phyloP scores from a whole-genome alignment of 495 filamentous ascomycete genomes.

The Tetracladium setigerum region DNA sequence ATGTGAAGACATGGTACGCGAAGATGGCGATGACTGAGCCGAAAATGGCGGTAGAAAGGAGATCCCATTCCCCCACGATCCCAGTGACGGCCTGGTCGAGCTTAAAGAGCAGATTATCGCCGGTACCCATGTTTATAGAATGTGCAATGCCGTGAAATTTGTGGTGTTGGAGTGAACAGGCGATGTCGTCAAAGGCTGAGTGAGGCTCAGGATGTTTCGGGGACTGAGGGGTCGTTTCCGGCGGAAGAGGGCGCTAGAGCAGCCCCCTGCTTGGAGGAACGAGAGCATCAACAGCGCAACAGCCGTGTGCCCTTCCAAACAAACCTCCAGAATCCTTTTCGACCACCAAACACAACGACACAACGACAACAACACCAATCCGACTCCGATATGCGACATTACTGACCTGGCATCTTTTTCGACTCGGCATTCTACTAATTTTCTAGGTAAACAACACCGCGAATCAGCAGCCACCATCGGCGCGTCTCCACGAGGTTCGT shows the following conservation, averaged over 20 bases:
- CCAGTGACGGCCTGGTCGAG: slow-evolving; percentile 62
- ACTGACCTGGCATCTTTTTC: too few species aligned
- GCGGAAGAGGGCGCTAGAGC: neutral
- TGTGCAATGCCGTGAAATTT: neutral
- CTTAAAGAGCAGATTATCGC: slow-evolving; percentile 43
- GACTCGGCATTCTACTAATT: too few species aligned
- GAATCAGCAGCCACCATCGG: too few species aligned
- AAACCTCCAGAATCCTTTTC: too few species aligned
- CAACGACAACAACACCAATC: too few species aligned
- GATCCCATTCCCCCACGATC: slow-evolving; percentile 71
- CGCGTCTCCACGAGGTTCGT: too few species aligned
- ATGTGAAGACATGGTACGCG: slow-evolving; percentile 45
- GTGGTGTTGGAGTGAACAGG: neutral
- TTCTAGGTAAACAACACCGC: too few species aligned
- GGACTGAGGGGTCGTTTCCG: too few species aligned
- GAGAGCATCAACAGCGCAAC: neutral
- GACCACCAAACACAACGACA: too few species aligned
- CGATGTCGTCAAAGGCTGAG: neutral
- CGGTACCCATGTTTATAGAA: slow-evolving; percentile 37
- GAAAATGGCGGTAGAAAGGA: slow-evolving; percentile 58
- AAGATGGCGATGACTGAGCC: slow-evolving; percentile 55
- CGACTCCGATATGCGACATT: too few species aligned
- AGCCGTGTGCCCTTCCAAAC: neutral
- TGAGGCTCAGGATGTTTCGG: neutral
- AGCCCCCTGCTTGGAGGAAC: slow-evolving; percentile 5